A percentile compares a stretch with the other conserved stretches of the same genome.
phyloP scores from a whole-genome alignment of 768 basidiomycete genomes.

The Tricholoma furcatifolium region DNA sequence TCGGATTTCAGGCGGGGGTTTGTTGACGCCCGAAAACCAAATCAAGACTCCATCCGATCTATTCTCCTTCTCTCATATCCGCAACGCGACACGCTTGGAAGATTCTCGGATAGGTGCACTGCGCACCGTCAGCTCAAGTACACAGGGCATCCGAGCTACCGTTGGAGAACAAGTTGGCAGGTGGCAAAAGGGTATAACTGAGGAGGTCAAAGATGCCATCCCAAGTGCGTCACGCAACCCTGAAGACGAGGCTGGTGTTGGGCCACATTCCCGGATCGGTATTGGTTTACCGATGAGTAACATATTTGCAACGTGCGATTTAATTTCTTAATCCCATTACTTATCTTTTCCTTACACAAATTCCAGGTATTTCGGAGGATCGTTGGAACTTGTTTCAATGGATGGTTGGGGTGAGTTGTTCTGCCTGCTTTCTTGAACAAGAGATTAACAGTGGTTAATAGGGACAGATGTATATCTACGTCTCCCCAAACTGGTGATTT shows the following conservation, averaged over 20 bases:
- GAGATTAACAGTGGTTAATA: conserved; percentile 24
- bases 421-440: neutral
- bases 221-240: conserved; percentile 29
- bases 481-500: conserved; percentile 73
- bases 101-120: conserved; percentile 66
- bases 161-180: conserved; percentile 73
- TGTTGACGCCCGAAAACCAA: conserved; percentile 43
- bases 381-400: conserved; percentile 72
- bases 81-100: conserved; percentile 71
- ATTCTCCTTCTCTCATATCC: conserved; percentile 86
- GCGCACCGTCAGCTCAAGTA: conserved; percentile 58
- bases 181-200: conserved; percentile 34
- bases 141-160: conserved; percentile 69
- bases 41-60: conserved; percentile 71
- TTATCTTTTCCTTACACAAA: neutral
- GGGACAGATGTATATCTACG: conserved; percentile 84
- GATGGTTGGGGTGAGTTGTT: conserved; percentile 75
- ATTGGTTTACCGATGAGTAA: conserved; percentile 89
- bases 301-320: conserved; percentile 73
- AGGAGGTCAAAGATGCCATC: conserved; percentile 18
- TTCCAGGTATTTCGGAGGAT: conserved; percentile 78
- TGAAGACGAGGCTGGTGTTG: conserved; percentile 44
- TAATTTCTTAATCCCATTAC: neutral
- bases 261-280: conserved; percentile 65
- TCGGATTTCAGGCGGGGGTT: conserved; percentile 61